Evolutionary conservation across 1,139 yeast species (phyloP), one percentile per base, ranked within the genome.

Genomic region (Debaryomyces fabryi): DNA sequence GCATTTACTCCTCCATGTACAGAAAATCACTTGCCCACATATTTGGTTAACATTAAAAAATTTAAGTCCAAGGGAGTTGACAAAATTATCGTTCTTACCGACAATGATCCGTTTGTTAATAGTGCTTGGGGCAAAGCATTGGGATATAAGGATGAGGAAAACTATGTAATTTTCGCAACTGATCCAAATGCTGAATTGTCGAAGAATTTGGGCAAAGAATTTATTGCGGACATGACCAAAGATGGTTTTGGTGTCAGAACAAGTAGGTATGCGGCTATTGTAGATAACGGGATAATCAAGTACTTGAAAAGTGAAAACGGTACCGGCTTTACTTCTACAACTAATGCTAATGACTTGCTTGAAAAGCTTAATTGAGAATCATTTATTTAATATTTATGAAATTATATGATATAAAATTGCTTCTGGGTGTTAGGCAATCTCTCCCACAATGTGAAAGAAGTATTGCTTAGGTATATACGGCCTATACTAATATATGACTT

Each of bases 211-310:
- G 67, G 67, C 27, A 64, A 61, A 24, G 56, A 63, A 34, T 58
- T 55, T 52, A 57, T 54, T 8, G 54, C 50, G 10, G 54, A 53
- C 43, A 41, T 49, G 49, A 46, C 56, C 34, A 42, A 50, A 27
- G 45, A 36, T n/a, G 56, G 56, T 2, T 47, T 53, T 33, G 57
- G 56, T n/a, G 57, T 56, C 24, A 51, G 60, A 41, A 54, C 58
- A 37, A 53, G 56, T 42, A 46, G 57, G 21, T 59, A 57, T 45
- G 57, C 60, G 6, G 62, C 60, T 1, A 46, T 58, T 33, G 51
- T 59, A 15, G 60, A 56, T 9, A 50, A 59, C 55, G 91, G 91
- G 56, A 71, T 72, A 50, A 81, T 88, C 56, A 69, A 71, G 45
- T 88, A 85, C 6, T 30, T 30, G 18, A 18, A 30, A n/a, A 30